Evolutionary conservation across 805 yeast genomes (phyloP).

Genomic region (Pichia manshurica): DNA sequence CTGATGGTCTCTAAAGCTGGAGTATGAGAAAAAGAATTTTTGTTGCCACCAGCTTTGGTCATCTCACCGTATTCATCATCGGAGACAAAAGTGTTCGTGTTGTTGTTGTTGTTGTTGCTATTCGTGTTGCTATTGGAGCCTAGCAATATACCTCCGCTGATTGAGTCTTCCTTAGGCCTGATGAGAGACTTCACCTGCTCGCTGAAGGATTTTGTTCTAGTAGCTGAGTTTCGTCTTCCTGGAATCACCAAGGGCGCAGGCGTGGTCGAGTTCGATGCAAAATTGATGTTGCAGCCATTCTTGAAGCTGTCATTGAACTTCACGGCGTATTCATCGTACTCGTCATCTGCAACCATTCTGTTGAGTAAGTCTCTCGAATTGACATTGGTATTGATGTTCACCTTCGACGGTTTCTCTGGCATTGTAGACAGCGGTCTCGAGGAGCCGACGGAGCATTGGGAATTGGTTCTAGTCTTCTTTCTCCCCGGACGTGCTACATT

Average conservation of each 20-base stretch:
- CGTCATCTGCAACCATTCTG: conserved; percentile 27
- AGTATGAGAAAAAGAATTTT: conserved; percentile 2
- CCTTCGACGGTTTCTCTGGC: conserved; percentile 7
- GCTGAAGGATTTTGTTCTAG: conserved; percentile 36
- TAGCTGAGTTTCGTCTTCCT: conserved; percentile 9
- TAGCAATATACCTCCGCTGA: conserved; percentile 29
- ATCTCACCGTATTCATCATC: conserved; percentile 3
- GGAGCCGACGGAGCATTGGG: conserved; percentile 4
- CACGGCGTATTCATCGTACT: conserved; percentile 24
- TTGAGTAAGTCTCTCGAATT: conserved; percentile 28
- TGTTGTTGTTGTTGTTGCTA: conserved; percentile 6
- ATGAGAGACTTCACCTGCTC: conserved; percentile 38
- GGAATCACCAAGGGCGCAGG: conserved; percentile 13
- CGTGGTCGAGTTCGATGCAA: conserved; percentile 11
- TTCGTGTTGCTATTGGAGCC: conserved; percentile 11
- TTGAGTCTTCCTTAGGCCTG: conserved; percentile 29
- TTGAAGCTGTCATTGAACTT: conserved; percentile 21
- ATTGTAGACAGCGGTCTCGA: neutral
- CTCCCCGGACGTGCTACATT: no score
- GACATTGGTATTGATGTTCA: conserved; percentile 8
- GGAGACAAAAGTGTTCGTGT: conserved; percentile 9
- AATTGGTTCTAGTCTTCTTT: conserved; percentile 4
- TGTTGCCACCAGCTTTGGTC: conserved; percentile 1
- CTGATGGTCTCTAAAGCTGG: neutral
- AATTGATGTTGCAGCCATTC: conserved; percentile 7